Base-by-base conservation (phyloP, 768 basidiomycete species). In the Crepidotus variabilis region DNA sequence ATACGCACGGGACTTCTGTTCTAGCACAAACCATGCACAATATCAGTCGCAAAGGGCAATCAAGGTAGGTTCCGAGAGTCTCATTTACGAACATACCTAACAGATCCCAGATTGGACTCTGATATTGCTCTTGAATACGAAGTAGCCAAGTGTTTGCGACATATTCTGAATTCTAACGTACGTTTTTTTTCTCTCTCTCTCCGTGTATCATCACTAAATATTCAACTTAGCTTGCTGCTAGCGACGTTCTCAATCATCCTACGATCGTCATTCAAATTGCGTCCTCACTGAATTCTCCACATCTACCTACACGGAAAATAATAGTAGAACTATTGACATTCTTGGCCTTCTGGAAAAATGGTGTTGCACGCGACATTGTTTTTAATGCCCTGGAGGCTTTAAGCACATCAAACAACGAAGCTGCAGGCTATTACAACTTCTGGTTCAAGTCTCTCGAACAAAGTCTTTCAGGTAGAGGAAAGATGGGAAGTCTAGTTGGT, bases 401-500 rank as follows among this genome's bases (percentile, higher is more conserved):
- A 35, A 93, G 90, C 67, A 68, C 78, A 22, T 72, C 82, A 4
- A 91, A 92, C 60, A 82, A 81, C 48, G 82, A 81, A 50, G 72
- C 77, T 13, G 76, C 77, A 20, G 81, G 83, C 32, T 82, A 76
- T 52, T 98, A 92, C 68, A 86, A 86, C 59, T 94, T 84, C 63
- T 98, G 94, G 95, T 91, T 98, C 67, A 87, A 85, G 62, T 87
- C 86, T 0, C 75, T 96, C 60, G 89, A 93, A 61, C 72, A 74
- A 23, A 83, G 83, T 2, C 77, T 98, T 16, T 80, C 85, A 48
- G 95, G 94, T 2, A 77, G 94, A 55, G 96, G 96, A 1, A 89
- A 87, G 69, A 94, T 98, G 92, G 96, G 96, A 1, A 97, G 91
- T 67, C 71, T 91, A 39, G 96, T 99, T 7, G 97, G 97, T 0